These are phyloP conservation scores for Przewalskia tangutica DNA, from an alignment of 257 asterid species.

Conservation along the genomic window DNA sequence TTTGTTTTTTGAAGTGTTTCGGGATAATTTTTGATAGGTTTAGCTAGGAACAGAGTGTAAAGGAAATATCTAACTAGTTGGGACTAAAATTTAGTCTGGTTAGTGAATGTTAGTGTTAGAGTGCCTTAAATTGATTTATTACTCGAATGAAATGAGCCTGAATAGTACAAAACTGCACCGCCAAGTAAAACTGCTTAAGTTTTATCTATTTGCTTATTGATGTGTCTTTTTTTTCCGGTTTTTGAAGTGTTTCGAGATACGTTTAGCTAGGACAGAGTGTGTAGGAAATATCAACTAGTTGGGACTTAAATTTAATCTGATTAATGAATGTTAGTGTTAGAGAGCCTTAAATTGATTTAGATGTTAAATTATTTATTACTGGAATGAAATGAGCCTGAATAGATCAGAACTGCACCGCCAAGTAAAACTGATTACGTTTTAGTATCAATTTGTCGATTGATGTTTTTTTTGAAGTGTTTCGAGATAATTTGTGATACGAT, in stretches of 20 bases:
- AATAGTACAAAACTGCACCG: neutral
- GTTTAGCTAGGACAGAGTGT: neutral
- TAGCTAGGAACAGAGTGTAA: neutral
- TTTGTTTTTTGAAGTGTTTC: neutral
- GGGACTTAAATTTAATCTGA: neutral
- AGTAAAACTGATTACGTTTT: too few relatives aligned
- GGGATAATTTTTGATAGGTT: neutral
- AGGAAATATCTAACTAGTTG: neutral
- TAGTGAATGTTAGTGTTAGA: neutral
- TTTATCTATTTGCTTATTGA: too few relatives aligned
- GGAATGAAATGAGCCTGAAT: neutral
- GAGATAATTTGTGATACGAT: neutral
- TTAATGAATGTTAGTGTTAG: neutral
- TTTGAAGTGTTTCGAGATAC: neutral
- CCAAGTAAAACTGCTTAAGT: too few relatives aligned
- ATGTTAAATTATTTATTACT: neutral
- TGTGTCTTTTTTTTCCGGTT: too few relatives aligned
- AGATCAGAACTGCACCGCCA: neutral
- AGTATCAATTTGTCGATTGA: too few relatives aligned
- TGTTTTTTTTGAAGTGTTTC: neutral
- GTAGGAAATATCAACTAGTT: neutral
- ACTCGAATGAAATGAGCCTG: neutral
- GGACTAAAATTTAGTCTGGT: neutral
- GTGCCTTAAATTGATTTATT: neutral
- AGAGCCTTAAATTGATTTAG: neutral